These are phyloP conservation scores for Lunasporangiospora selenospora DNA, from an alignment of 192 early-diverging fungal species.

Conservation along the genomic window DNA sequence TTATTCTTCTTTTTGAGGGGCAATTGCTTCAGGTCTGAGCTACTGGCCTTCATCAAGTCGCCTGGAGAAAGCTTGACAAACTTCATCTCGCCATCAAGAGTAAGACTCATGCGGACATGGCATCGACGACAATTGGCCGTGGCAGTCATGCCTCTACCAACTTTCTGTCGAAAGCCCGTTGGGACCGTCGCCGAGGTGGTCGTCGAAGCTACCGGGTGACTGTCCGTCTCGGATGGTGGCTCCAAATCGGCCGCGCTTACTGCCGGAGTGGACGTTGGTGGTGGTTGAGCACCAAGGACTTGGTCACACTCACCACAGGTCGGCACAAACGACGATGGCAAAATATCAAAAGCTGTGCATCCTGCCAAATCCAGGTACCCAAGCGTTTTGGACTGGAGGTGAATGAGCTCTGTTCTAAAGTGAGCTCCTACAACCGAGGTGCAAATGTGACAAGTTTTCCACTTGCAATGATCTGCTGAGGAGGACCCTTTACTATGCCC, in stretches of 20 bases:
- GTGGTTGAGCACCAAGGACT: slow-evolving; percentile 43
- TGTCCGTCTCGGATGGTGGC: slow-evolving; percentile 50
- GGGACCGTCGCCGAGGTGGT: slow-evolving; percentile 48
- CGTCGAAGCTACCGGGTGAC: slow-evolving; percentile 29
- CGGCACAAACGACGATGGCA: slow-evolving; percentile 72
- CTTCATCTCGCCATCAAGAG: slow-evolving; percentile 58
- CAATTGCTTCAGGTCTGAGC: slow-evolving; percentile 30
- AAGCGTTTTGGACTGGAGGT: slow-evolving; percentile 55
- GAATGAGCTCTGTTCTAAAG: slow-evolving; percentile 69
- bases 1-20: slow-evolving; percentile 61
- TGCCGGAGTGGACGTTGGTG: too few relatives aligned
- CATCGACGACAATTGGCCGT: slow-evolving; percentile 50
- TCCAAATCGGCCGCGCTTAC: too few relatives aligned
- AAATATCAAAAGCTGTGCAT: slow-evolving; percentile 71
- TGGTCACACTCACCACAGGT: slow-evolving; percentile 76
- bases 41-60: slow-evolving; percentile 23
- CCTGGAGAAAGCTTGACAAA: slow-evolving; percentile 59
- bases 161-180: slow-evolving; percentile 42
- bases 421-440: slow-evolving; percentile 56
- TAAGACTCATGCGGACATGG: slow-evolving; percentile 53
- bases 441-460: slow-evolving; percentile 64
- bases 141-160: slow-evolving; percentile 45
- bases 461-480: slow-evolving; percentile 41
- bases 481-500: not conserved
- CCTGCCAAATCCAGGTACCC: slow-evolving; percentile 81